Evolutionary conservation across 106 monocot species (phyloP), one percentile per base, ranked within the genome.

Genomic region (Dioscorea zingiberensis): DNA sequence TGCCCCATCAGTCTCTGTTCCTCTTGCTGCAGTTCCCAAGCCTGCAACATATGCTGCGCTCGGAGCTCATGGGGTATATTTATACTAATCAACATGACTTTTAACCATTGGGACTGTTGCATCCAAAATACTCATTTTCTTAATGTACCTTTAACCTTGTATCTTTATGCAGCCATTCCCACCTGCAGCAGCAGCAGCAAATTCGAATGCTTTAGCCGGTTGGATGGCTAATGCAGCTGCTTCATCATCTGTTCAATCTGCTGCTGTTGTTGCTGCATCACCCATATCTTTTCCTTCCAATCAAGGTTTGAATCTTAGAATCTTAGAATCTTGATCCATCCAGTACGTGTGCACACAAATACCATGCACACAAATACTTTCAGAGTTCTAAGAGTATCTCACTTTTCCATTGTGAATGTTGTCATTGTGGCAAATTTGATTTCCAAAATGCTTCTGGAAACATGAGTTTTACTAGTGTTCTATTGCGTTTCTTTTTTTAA

Each of bases 171-270:
- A 68, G 56, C 21, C 68, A 15, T 68, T 68, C 30, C 68, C 68
- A 44, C 56, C 22, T 68, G 68, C 18, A 30, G 26, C 58, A 26
- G 26, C 58, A 26, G 29, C 56, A 12, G 56, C 68, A 27, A 68
- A 68, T 68, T 16, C 56, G 14, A 68, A 68, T 68, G 68, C 68
- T 68, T 57, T 68, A 57, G 68, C 56, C 15, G 56, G 68, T 2
- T 68, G 68, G 56, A 68, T 68, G 55, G 68, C 56, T 19, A 68
- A 68, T 75, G 81, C 78, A 15, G 62, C 76, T 63, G 84, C 70
- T 73, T 78, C 88, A 61, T 81, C 88, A 47, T 75, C 88, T 21
- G 72, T 84, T 69, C 88, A 74, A 48, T 73, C 88, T 78, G 78
- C 88, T 78, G 78, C 84, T 76, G 84, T 81, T 60, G 72, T 81